Conservation (phyloP, 768 basidiomycete species). For the Chiua virens region DNA sequence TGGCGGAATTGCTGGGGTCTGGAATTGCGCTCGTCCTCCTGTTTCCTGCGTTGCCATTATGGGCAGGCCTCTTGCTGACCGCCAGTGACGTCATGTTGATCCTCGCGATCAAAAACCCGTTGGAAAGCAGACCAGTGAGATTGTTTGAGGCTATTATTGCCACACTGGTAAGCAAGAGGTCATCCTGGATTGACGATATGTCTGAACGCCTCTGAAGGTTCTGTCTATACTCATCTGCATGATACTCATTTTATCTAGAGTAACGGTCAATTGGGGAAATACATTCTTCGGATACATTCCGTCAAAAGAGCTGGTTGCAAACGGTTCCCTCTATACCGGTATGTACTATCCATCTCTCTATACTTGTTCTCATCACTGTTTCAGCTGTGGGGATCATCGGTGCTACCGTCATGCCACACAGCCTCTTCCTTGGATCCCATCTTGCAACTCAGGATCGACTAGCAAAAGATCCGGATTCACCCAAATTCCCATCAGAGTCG, state of each 20-base stretch:
- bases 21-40: conserved; percentile 80
- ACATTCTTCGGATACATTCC: conserved; percentile 80
- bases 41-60: conserved; percentile 66
- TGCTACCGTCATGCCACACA: conserved; percentile 93
- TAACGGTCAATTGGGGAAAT: conserved; percentile 67
- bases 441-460: conserved; percentile 83
- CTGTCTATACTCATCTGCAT: conserved; percentile 77
- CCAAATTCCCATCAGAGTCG: conserved; percentile 3
- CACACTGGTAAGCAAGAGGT: conserved; percentile 45
- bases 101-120: conserved; percentile 69
- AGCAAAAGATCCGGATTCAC: conserved; percentile 28
- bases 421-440: conserved; percentile 84
- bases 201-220: conserved; percentile 39
- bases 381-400: conserved; percentile 72
- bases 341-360: conserved; percentile 13
- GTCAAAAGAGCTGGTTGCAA: conserved; percentile 57
- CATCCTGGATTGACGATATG: neutral
- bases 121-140: conserved; percentile 63
- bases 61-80: conserved; percentile 71
- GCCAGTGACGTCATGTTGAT: conserved; percentile 68
- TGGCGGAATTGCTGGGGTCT: conserved; percentile 79
- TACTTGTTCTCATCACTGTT: conserved; percentile 12
- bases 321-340: conserved; percentile 67
- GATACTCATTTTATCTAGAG: conserved; percentile 69
- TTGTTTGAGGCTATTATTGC: conserved; percentile 68